phyloP scores from a whole-genome alignment of 345 rosid species.

The Arabidopsis arenosa region DNA sequence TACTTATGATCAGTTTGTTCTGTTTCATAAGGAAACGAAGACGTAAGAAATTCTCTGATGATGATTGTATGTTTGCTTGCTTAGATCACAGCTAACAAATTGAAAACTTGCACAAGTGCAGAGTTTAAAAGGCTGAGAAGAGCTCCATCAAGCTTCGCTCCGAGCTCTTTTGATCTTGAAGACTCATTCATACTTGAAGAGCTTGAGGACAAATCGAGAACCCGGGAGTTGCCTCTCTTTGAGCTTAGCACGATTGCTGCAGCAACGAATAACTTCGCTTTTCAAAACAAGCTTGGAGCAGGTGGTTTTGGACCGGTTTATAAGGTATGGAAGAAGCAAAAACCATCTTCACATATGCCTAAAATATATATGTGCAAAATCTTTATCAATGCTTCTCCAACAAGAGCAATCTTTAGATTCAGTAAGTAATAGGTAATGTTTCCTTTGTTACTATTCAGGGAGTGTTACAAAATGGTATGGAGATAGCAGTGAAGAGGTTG shows the following conservation, averaged over 20 bases:
- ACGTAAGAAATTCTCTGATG: conserved; percentile 37
- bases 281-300: conserved; percentile 64
- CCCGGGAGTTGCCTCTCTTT: conserved; percentile 57
- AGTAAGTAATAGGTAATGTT: background rate
- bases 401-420: background rate
- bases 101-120: conserved; percentile 27
- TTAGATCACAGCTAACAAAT: conserved; percentile 4
- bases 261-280: conserved; percentile 62
- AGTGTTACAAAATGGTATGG: conserved; percentile 46
- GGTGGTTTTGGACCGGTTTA: conserved; percentile 82
- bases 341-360: background rate
- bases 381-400: background rate
- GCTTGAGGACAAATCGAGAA: conserved; percentile 44
- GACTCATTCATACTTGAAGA: conserved; percentile 45
- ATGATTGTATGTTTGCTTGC: conserved; percentile 16
- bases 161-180: conserved; percentile 40
- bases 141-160: conserved; percentile 11
- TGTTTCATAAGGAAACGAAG: conserved; percentile 45
- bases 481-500: conserved; percentile 61
- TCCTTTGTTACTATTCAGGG: conserved; percentile 45
- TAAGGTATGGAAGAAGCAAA: conserved; percentile 51
- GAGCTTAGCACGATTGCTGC: conserved; percentile 51
- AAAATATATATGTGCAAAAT: background rate
- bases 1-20: conserved; percentile 23
- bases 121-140: conserved; percentile 38